phyloP scores from a whole-genome alignment of 176 grass and related monocot genomes.

The Urochloa ruziziensis region DNA sequence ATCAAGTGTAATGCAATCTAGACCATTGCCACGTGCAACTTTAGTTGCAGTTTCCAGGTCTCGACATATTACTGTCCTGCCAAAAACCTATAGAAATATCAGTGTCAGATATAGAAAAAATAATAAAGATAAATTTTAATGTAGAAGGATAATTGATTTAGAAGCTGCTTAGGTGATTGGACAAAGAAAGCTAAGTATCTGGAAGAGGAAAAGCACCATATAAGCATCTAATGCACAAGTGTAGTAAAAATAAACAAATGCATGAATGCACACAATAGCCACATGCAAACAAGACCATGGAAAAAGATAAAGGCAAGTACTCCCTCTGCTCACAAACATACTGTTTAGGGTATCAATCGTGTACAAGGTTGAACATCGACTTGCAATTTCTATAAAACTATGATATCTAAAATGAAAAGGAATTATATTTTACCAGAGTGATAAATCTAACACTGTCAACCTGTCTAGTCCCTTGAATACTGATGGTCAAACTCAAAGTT shows the following conservation, averaged over 20 bases:
- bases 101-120: slow-evolving; percentile 5
- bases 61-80: slow-evolving; percentile 97
- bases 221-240: slow-evolving; percentile 18
- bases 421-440: not conserved
- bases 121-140: slow-evolving; percentile 8
- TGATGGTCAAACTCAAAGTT: not conserved
- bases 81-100: slow-evolving; percentile 80
- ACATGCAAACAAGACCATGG: not conserved
- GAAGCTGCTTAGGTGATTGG: slow-evolving; percentile 28
- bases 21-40: slow-evolving; percentile 77
- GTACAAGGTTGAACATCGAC: not conserved
- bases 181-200: slow-evolving; percentile 9
- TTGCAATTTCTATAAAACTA: not conserved
- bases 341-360: not conserved
- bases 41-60: slow-evolving; percentile 88
- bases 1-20: slow-evolving; percentile 98
- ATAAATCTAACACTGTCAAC: not conserved
- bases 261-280: not conserved
- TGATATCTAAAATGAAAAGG: not conserved
- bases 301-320: not conserved
- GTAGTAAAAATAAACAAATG: slow-evolving; percentile 10
- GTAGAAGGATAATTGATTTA: not conserved
- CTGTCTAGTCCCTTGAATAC: not conserved
- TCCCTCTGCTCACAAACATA: not conserved
- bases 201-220: not conserved